These are phyloP conservation scores for Suillus clintonianus DNA, from an alignment of 768 basidiomycete species.

Conservation along the genomic window DNA sequence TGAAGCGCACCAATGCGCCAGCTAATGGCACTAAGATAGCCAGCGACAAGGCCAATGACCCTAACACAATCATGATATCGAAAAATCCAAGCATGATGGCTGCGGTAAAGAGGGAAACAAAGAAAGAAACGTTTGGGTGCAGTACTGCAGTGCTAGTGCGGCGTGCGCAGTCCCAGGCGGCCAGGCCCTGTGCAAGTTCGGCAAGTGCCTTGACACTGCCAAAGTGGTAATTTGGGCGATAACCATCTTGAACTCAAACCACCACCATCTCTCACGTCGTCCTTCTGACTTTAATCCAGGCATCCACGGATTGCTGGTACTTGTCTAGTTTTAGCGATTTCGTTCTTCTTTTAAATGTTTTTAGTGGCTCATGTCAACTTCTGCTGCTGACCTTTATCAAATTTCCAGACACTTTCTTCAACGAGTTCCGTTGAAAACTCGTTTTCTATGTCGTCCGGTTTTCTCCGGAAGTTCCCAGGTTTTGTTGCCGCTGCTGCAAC, in stretches of 20 bases:
- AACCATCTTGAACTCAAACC: conserved; percentile 33
- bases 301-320: neutral
- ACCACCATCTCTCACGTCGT: conserved; percentile 23
- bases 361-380: neutral
- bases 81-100: conserved; percentile 35
- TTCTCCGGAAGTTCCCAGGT: neutral
- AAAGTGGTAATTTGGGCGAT: conserved; percentile 21
- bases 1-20: conserved; percentile 72
- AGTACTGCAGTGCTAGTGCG: neutral
- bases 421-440: neutral
- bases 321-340: neutral
- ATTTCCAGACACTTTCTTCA: neutral
- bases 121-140: neutral
- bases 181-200: conserved; percentile 18
- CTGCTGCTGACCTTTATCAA: neutral
- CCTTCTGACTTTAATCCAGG: neutral
- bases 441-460: neutral
- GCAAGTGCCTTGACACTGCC: conserved; percentile 27
- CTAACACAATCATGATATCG: conserved; percentile 42
- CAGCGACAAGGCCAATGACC: conserved; percentile 54
- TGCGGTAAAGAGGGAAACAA: neutral
- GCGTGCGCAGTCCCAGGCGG: conserved; percentile 10
- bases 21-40: conserved; percentile 60
- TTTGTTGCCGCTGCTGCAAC: neutral
- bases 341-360: neutral